These are phyloP conservation scores for Trichoderma simmonsii DNA, from an alignment of 2,329 filamentous ascomycete genomes.

Conservation along the genomic window DNA sequence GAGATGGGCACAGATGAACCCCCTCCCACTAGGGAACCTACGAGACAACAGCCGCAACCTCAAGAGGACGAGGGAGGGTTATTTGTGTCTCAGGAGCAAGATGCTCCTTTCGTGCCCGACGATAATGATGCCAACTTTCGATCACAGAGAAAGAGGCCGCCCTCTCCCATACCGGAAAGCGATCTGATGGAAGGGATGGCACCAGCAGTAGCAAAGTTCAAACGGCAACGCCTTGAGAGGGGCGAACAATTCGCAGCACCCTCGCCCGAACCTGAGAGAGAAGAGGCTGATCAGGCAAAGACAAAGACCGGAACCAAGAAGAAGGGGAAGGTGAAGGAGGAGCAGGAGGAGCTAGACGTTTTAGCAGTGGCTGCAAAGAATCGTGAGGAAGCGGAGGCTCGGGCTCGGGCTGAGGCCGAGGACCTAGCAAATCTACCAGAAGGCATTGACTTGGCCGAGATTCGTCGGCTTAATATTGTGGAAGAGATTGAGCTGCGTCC, in stretches of 20 bases:
- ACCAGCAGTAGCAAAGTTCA: constrained; percentile 73
- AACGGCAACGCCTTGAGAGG: constrained; percentile 67
- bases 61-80: constrained; percentile 44
- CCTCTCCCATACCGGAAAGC: constrained; percentile 42
- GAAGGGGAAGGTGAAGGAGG: constrained; percentile 52
- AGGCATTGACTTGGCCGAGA: constrained; percentile 68
- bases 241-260: constrained; percentile 44
- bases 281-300: constrained; percentile 18
- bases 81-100: constrained; percentile 54
- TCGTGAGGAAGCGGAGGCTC: constrained; percentile 65
- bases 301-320: constrained; percentile 30
- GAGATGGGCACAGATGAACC: constrained; percentile 18
- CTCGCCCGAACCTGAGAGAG: constrained; percentile 26
- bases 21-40: constrained; percentile 3
- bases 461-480: constrained; percentile 71
- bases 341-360: constrained; percentile 66
- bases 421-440: constrained; percentile 52
- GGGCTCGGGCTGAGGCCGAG: constrained; percentile 51
- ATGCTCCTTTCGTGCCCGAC: constrained; percentile 24
- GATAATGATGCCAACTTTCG: constrained; percentile 22
- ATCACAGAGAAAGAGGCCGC: constrained; percentile 45
- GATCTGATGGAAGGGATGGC: constrained; percentile 70
- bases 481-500: constrained; percentile 68
- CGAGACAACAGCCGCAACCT: constrained; percentile 9
- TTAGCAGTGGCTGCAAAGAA: constrained; percentile 61